Base-by-base conservation (phyloP, 2,329 filamentous ascomycete genomes). In the Scedosporium apiospermum region DNA sequence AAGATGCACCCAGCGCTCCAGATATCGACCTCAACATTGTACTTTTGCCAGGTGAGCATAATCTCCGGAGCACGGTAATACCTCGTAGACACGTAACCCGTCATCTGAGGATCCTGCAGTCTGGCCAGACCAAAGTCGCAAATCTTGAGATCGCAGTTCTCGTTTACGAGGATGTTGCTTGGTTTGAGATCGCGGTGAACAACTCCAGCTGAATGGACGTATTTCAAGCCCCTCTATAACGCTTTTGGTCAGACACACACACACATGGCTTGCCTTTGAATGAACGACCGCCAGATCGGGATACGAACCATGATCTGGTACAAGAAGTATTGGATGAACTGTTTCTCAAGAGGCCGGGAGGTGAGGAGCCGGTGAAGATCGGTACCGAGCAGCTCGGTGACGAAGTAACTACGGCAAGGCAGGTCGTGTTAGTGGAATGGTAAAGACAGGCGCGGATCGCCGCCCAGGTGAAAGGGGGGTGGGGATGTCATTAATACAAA, bases 11-110 rank as follows among this genome's bases (percentile, higher is more conserved):
- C 95, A 18, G 93, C 93, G 74, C 95, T 98, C 95, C 95, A 99
- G 73, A 99, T 96, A 74, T 99, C 95, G 64, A 99, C 95, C 79
- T 98, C 95, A 58, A 98, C 88, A 69, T 99, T 95, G 78, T 99
- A 99, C 80, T 99, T 99, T 81, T 99, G 95, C 95, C 95, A 99
- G 67, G 95, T 98, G 73, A 99, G 91, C 95, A 99, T 99, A 74
- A 99, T 99, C 77, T 99, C 95, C 18, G 95, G 95, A 7, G 95
- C 95, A 71, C 95, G 88, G 83, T 99, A 99, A 82, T 99, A 99
- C 82, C 95, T 84, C 65, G 95, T 99, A 58, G 95, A 98, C 65
- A 99, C 95, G 73, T 99, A 99, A 69, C 95, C 95, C 51, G 95
- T 99, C 95, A 99, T 99, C 78, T 99, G 95, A 42, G 95, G 95